Percentiles rank a stretch among this genome's conserved stretches.
These are phyloP conservation scores for Leucaena leucocephala DNA, from an alignment of 306 rosid species.

Conservation along the genomic window DNA sequence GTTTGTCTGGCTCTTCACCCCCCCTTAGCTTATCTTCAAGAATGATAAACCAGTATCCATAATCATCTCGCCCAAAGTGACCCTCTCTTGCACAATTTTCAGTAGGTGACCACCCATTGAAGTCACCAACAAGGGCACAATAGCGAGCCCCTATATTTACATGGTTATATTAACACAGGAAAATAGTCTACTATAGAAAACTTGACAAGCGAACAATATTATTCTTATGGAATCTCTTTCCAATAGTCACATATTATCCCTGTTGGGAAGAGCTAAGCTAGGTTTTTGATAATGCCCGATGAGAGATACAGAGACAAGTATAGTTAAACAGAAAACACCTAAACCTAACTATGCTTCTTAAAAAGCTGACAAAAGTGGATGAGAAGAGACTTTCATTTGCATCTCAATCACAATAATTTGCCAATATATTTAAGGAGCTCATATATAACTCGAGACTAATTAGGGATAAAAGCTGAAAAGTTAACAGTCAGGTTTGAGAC, in stretches of 20 bases:
- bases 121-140: constrained; percentile 85
- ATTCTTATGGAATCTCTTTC: constrained; percentile 12
- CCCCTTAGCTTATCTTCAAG: constrained; percentile 87
- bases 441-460: constrained; percentile 1
- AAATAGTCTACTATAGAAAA: constrained; percentile 2
- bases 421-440: not conserved
- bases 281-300: constrained; percentile 19
- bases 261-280: constrained; percentile 24
- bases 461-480: not conserved
- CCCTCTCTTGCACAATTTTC: constrained; percentile 93
- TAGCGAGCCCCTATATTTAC: constrained; percentile 82
- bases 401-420: constrained; percentile 23
- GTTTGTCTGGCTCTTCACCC: constrained; percentile 85
- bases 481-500: not conserved
- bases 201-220: constrained; percentile 17
- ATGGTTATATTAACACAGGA: constrained; percentile 30
- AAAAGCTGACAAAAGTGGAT: constrained; percentile 24
- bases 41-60: constrained; percentile 94
- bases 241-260: constrained; percentile 2
- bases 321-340: constrained; percentile 4
- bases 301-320: constrained; percentile 18
- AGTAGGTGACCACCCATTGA: constrained; percentile 89
- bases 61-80: constrained; percentile 89
- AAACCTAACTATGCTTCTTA: constrained; percentile 8
- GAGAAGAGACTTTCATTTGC: constrained; percentile 3